Percentiles rank a stretch among this genome's conserved stretches.
Evolutionary conservation across 2,329 filamentous ascomycete species (phyloP).

Genomic region (Colletotrichum somersetense): DNA sequence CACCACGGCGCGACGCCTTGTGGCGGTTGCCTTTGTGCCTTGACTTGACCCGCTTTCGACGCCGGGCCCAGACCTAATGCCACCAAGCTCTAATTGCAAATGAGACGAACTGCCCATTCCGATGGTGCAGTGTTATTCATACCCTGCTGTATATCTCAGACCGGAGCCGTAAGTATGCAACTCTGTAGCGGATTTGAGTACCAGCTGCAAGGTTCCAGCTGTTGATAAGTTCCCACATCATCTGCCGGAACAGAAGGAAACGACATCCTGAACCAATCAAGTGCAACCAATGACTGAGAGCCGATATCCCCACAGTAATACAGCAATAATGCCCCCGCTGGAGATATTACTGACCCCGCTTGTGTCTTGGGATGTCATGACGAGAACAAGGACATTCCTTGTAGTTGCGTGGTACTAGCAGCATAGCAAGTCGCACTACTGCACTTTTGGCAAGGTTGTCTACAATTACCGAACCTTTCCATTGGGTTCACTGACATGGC

Average conservation of each 20-base stretch:
- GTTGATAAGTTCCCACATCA: constrained; percentile 14
- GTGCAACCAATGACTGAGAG: constrained; percentile 15
- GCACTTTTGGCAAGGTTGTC: constrained; percentile 32
- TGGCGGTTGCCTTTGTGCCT: constrained; percentile 21
- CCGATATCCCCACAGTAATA: neutral
- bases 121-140: constrained; percentile 1
- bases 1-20: constrained; percentile 14
- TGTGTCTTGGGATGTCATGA: constrained; percentile 24
- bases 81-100: neutral
- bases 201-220: neutral
- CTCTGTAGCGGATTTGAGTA: constrained; percentile 5
- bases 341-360: constrained; percentile 36
- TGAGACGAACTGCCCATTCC: constrained; percentile 3
- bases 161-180: neutral
- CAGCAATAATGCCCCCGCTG: constrained; percentile 17
- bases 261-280: constrained; percentile 19
- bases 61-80: constrained; percentile 23
- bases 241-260: constrained; percentile 8
- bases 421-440: constrained; percentile 22
- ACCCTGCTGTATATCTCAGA: constrained; percentile 8
- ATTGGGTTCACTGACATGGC: constrained; percentile 28
- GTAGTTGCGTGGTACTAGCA: constrained; percentile 10
- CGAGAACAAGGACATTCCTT: constrained; percentile 33
- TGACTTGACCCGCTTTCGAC: neutral
- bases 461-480: constrained; percentile 30